phyloP scores from a whole-genome alignment of 805 yeast species.

The Starmerella davenportii region DNA sequence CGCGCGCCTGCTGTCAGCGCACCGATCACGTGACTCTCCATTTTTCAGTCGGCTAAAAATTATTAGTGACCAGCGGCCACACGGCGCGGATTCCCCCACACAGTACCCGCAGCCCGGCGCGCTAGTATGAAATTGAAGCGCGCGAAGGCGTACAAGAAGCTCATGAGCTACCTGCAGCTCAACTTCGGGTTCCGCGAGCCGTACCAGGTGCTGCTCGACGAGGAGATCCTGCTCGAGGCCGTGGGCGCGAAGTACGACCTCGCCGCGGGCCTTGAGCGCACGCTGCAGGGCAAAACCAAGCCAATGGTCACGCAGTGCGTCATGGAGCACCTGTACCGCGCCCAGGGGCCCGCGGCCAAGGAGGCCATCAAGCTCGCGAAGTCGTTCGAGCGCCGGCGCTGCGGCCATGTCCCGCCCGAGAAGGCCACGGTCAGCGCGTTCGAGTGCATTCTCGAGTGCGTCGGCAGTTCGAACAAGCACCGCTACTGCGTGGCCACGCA shows the following conservation, averaged over 20 bases:
- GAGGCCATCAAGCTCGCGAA: slow-evolving; percentile 66
- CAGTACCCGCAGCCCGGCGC: too few relatives aligned
- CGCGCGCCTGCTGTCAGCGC: too few relatives aligned
- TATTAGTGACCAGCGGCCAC: too few relatives aligned
- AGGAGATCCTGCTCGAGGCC: slow-evolving; percentile 50
- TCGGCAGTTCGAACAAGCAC: slow-evolving; percentile 49
- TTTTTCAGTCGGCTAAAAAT: too few relatives aligned
- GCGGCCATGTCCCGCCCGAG: slow-evolving; percentile 43
- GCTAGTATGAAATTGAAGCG: slow-evolving; percentile 86
- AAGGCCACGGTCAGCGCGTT: slow-evolving; percentile 30
- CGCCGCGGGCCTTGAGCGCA: slow-evolving; percentile 60
- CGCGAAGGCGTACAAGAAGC: slow-evolving; percentile 85
- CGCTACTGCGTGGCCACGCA: slow-evolving; percentile 82
- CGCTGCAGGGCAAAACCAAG: slow-evolving; percentile 71
- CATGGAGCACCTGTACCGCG: slow-evolving; percentile 63
- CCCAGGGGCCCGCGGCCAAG: slow-evolving; percentile 37
- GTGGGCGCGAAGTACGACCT: slow-evolving; percentile 55
- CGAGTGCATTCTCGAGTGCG: slow-evolving; percentile 41
- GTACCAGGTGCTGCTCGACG: slow-evolving; percentile 76
- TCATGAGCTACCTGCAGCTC: slow-evolving; percentile 66
- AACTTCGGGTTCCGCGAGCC: slow-evolving; percentile 89
- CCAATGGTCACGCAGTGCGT: slow-evolving; percentile 92
- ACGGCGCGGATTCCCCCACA: too few relatives aligned
- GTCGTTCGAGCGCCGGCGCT: slow-evolving; percentile 73
- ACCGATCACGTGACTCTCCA: too few relatives aligned